A percentile compares a stretch with the other conserved stretches of the same genome.
Evolutionary conservation across 2,329 filamentous ascomycete species (phyloP).

Genomic region (Colletotrichum nymphaeae): DNA sequence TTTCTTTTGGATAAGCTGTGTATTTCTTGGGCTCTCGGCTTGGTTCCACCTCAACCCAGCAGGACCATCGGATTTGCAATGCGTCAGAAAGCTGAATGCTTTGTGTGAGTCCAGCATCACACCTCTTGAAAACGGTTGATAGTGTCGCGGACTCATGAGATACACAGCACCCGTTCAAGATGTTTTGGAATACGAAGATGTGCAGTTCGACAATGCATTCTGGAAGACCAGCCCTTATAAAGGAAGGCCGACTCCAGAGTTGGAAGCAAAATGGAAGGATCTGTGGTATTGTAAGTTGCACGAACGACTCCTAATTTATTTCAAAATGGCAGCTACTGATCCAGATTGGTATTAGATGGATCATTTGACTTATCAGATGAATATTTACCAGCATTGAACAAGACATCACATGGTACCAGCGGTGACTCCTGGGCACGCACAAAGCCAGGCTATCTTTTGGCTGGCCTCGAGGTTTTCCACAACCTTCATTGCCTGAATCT

Average conservation of each 20-base stretch:
- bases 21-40: neutral
- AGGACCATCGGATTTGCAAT: constrained; percentile 10
- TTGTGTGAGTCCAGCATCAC: neutral
- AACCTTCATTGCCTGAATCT: constrained; percentile 64
- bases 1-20: neutral
- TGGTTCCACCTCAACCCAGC: constrained; percentile 7
- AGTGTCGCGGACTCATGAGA: neutral
- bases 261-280: constrained; percentile 20
- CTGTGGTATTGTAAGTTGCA: constrained; percentile 19
- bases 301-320: neutral
- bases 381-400: constrained; percentile 9
- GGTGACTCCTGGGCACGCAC: constrained; percentile 21
- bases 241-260: constrained; percentile 18
- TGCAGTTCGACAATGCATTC: constrained; percentile 23
- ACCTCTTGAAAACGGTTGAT: neutral
- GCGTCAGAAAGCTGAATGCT: neutral
- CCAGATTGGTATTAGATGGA: neutral
- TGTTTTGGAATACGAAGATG: constrained; percentile 14
- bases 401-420: neutral
- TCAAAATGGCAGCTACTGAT: neutral
- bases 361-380: constrained; percentile 20
- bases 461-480: constrained; percentile 67
- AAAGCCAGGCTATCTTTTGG: constrained; percentile 10
- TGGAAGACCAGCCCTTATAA: constrained; percentile 28
- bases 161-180: neutral